Conservation (phyloP, 83 land plant species). For the Picea mariana region DNA sequence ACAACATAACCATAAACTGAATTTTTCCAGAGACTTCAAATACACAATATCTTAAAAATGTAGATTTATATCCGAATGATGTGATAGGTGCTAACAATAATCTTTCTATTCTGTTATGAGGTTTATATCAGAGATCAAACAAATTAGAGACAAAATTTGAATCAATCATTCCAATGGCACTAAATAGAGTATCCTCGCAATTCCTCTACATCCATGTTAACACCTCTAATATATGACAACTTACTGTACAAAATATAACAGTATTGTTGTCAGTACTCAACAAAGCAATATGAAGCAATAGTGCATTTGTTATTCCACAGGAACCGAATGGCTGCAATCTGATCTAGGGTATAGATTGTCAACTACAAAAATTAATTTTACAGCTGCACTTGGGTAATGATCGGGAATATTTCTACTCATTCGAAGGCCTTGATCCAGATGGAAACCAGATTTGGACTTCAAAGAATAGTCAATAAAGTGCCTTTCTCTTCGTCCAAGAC, state of each 20-base stretch:
- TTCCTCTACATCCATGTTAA: constrained; percentile 8
- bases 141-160: no score
- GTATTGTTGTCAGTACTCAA: neutral
- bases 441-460: constrained; percentile 13
- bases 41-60: no score
- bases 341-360: neutral
- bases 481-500: constrained; percentile 5
- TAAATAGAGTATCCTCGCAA: neutral
- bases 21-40: no score
- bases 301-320: neutral
- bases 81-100: no score
- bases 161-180: neutral
- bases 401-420: constrained; percentile 17
- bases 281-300: neutral
- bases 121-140: no score
- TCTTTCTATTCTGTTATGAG: no score
- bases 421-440: constrained; percentile 10
- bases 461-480: constrained; percentile 5
- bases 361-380: constrained; percentile 11
- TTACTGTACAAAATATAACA: neutral
- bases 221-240: neutral
- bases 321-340: constrained; percentile 9
- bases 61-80: no score
- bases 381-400: constrained; percentile 19
- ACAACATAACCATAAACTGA: no score